Conservation (phyloP, 768 basidiomycete genomes). For the Pleurotus salmoneostramineus region DNA sequence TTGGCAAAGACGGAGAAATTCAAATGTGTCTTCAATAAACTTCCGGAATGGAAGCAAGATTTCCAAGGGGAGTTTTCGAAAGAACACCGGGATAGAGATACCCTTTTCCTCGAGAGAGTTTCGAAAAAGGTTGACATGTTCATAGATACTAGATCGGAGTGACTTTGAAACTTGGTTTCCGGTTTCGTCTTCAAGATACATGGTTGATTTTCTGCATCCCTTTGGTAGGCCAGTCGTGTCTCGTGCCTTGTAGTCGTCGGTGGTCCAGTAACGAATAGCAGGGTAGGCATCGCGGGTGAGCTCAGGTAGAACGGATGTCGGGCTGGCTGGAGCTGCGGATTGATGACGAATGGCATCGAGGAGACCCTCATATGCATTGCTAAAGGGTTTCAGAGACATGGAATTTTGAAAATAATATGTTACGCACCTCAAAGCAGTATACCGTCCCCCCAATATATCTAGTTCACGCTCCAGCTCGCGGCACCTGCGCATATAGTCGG, state of each 20-base stretch:
- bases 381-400: too few species aligned
- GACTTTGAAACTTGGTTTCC: not conserved
- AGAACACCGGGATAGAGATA: not conserved
- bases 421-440: too few species aligned
- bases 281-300: not conserved
- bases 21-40: slow-evolving; percentile 1
- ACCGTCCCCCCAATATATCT: too few species aligned
- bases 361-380: too few species aligned
- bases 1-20: not conserved
- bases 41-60: not conserved
- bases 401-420: too few species aligned
- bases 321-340: too few species aligned
- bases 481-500: too few species aligned
- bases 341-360: too few species aligned
- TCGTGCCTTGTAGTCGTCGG: not conserved
- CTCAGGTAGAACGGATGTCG: not conserved
- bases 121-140: slow-evolving; percentile 1
- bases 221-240: not conserved
- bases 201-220: not conserved
- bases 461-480: too few species aligned
- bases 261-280: not conserved
- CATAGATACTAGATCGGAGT: not conserved
- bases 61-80: not conserved
- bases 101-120: not conserved
- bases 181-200: not conserved